Base-by-base conservation (phyloP, 441 rosid genomes). In the Macaranga tanarius region DNA sequence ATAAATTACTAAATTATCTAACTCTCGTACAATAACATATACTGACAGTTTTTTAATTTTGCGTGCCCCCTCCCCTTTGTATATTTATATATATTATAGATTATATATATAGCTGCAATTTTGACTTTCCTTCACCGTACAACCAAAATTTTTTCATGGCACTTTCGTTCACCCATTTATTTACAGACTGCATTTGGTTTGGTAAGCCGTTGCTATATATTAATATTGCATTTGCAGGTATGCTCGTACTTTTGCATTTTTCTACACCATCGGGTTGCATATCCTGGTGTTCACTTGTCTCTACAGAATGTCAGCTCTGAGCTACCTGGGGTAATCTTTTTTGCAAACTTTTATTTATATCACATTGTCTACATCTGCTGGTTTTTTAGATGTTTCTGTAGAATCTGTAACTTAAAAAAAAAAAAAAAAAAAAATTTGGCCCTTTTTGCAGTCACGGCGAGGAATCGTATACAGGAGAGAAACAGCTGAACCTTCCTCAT, bases 291-390 rank as follows among this genome's bases (percentile, higher is more conserved):
- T 92, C 76, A 86, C 96, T 48, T 90, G 99, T 81, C 97, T 91
- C 73, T 95, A 96, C 87, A 86, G 97, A 67, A 93, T 93, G 99
- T 93, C 99, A 19, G 96, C 98, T 72, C 84, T 86, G 82, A 96
- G 99, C 84, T 84, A 96, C 65, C 89, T 92, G 62, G 86, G 97
- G 98, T 93, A 80, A 81, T 65, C 13, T 72, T 63, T 65, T 47
- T 31, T 52, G 58, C 38, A 9, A 12, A 45, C 62, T 61, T 12
- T 40, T n/a, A 8, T 23, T 42, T 4, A 2, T 6, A 19, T 62
- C 4, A 2, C 25, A 4, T 47, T 9, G 40, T 25, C 58, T 50
- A n/a, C 12, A 8, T 50, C 10, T 45, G 13, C 26, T 56, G 44
- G 12, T 51, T 60, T 26, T 34, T 34, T 34, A 34, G 47, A 3